phyloP scores from a whole-genome alignment of 176 grass and related monocot species.

The Elaeis guineensis region DNA sequence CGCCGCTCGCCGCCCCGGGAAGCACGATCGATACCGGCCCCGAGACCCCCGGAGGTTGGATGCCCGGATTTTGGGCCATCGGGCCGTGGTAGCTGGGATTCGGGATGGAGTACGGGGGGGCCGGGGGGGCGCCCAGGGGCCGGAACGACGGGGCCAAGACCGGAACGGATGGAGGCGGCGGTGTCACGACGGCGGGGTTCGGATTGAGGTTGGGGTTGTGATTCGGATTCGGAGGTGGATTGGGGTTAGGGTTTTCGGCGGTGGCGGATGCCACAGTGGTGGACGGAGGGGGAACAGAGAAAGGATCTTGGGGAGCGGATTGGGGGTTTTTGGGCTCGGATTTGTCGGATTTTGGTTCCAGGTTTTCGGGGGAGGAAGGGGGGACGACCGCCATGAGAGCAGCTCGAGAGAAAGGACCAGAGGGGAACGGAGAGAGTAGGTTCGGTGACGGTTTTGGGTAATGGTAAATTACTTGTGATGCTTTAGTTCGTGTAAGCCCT shows the following conservation, averaged over 20 bases:
- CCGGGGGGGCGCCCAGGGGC: constrained; percentile 6
- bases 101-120: constrained; percentile 10
- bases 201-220: constrained; percentile 19
- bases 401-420: neutral
- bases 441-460: neutral
- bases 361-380: constrained; percentile 17
- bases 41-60: constrained; percentile 40
- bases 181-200: neutral
- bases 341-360: constrained; percentile 9
- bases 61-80: constrained; percentile 19
- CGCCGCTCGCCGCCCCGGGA: constrained; percentile 4
- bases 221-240: neutral
- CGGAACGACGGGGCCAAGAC: constrained; percentile 17
- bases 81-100: constrained; percentile 17
- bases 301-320: neutral
- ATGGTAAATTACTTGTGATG: too few relatives aligned
- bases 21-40: neutral
- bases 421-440: neutral
- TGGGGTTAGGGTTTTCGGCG: constrained; percentile 1
- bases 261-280: neutral
- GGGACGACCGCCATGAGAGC: constrained; percentile 28
- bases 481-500: too few relatives aligned
- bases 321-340: neutral
- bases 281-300: neutral
- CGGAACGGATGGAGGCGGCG: constrained; percentile 4